Base-by-base conservation (phyloP, 176 grass and related monocot genomes). In the Eleusine indica region DNA sequence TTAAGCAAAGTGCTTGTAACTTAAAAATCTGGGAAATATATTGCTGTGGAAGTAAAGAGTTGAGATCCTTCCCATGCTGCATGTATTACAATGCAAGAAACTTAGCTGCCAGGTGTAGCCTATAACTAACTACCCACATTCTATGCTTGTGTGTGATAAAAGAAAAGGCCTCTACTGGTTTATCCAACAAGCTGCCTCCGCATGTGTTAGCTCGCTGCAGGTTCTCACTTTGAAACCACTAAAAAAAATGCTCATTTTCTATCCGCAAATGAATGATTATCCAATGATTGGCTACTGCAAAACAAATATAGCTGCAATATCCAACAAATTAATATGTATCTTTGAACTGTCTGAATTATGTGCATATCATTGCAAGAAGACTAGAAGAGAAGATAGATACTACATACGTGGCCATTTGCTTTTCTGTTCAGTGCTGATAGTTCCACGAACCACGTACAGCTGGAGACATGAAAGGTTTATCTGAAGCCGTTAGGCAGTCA, bases 61-160 rank as follows among this genome's bases (percentile, higher is more conserved):
- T 22, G 73, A 73, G 83, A 73, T 78, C 56, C 67, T 41, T 47
- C 58, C 41, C 29, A 81, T 73, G 66, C 49, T 82, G 62, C 83
- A 86, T 90, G 79, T 78, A 90, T 82, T 86, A 37, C 51, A 90
- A 82, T 90, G 57, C 79, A 90, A 82, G 83, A 70, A 90, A 86
- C 88, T 57, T 72, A 73, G 61, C 48, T 57, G 39, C 41, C 79
- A 84, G 69, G 16, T 76, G 65, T 84, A 84, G 76, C 70, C 53
- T 87, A 71, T 88, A 84, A 74, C 81, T 52, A 89, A 78, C 89
- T 57, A 48, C 25, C 10, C 76, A 71, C 76, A 71, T 75, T 47
- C 39, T 53, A 56, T 84, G 63, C 54, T 29, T 65, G 67, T 84
- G 47, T 90, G 62, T 46, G 41, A 41, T 77, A 73, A 78, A 68